Evolutionary conservation across 2,329 filamentous ascomycete species (phyloP).

Genomic region (Cladophialophora exuberans): DNA sequence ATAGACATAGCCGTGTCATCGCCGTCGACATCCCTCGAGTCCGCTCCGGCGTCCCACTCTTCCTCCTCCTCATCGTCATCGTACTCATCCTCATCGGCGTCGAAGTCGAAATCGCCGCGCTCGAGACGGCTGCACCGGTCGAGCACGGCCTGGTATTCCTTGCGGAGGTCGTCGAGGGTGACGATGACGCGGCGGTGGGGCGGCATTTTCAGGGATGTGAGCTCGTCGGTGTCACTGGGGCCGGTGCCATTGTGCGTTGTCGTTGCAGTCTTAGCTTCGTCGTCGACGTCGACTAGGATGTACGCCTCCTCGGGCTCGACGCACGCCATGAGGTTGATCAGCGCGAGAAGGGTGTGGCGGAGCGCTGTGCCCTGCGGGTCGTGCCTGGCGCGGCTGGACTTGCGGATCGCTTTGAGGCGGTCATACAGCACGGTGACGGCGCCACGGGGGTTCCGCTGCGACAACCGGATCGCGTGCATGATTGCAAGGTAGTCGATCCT

Average conservation of each 20-base stretch:
- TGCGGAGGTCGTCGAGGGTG: slow-evolving; percentile 81
- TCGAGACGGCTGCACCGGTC: slow-evolving; percentile 87
- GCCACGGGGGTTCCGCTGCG: slow-evolving; percentile 83
- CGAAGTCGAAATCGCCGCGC: slow-evolving; percentile 85
- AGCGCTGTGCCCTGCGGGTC: slow-evolving; percentile 58
- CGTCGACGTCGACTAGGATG: slow-evolving; percentile 53
- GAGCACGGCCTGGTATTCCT: slow-evolving; percentile 86
- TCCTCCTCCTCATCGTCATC: slow-evolving; percentile 26
- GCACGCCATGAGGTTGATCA: slow-evolving; percentile 91
- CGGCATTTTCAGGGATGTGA: slow-evolving; percentile 11
- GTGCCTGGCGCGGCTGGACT: slow-evolving; percentile 36
- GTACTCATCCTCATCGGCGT: slow-evolving; percentile 37
- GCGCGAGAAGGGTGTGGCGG: slow-evolving; percentile 74
- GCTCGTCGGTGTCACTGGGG: slow-evolving; percentile 10
- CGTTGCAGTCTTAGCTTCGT: slow-evolving; percentile 1
- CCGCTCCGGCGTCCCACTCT: slow-evolving; percentile 40
- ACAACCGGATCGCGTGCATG: slow-evolving; percentile 87
- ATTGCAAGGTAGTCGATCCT: slow-evolving; percentile 79
- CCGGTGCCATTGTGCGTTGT: slow-evolving; percentile 8
- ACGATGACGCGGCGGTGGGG: slow-evolving; percentile 67
- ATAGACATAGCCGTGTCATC: slow-evolving; percentile 15
- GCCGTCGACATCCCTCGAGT: slow-evolving; percentile 27
- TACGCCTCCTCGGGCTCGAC: slow-evolving; percentile 82
- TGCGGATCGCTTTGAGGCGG: slow-evolving; percentile 38
- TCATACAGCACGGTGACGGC: slow-evolving; percentile 55